Evolutionary conservation across 495 filamentous ascomycete genomes (phyloP), one percentile per base, ranked within the genome.

Genomic region (Talaromyces ruber): DNA sequence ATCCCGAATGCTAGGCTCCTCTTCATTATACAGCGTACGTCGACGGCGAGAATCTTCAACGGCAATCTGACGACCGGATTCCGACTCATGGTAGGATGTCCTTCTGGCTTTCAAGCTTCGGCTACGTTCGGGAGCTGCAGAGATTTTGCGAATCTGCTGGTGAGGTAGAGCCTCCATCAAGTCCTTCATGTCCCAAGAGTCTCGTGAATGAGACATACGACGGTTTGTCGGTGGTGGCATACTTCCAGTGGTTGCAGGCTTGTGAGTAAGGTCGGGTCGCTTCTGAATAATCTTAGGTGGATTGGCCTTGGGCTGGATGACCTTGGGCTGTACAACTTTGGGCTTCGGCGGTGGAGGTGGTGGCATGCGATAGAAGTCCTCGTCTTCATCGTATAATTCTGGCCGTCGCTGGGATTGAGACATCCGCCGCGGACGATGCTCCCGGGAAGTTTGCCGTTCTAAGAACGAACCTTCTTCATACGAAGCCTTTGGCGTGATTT

Each of bases 341-440:
- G 75, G 67, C 62, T 71, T 76, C 21, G 66, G 60, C n/a, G 51
- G 55, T 26, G 72, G 67, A 26, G 62, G 61, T 24, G 76, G 74
- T 30, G 72, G 76, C 14, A 76, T 77, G 34, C 65, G 69, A 55
- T 76, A 74, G 54, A 68, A 76, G 45, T 81, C 77, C 55, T 82
- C 79, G n/a, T 74, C 73, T 4, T 62, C 66, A 8, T 71, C 69
- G 47, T 68, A 67, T 9, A 22, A 2, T 55, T 64, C 50, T 57
- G 58, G 47, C 30, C 34, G 53, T 47, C 63, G 64, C 43, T 64
- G 60, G 34, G 39, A 39, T 45, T 62, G 30, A 11, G 71, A 64
- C 32, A 64, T 64, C 18, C 63, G 61, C 11, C 67, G 68, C 14
- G 67, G 59, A 50, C 67, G 70, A 12, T 54, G 25, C 28, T 75